Base-by-base conservation (phyloP, 208 protist species). In the Trypanosoma caninum region DNA sequence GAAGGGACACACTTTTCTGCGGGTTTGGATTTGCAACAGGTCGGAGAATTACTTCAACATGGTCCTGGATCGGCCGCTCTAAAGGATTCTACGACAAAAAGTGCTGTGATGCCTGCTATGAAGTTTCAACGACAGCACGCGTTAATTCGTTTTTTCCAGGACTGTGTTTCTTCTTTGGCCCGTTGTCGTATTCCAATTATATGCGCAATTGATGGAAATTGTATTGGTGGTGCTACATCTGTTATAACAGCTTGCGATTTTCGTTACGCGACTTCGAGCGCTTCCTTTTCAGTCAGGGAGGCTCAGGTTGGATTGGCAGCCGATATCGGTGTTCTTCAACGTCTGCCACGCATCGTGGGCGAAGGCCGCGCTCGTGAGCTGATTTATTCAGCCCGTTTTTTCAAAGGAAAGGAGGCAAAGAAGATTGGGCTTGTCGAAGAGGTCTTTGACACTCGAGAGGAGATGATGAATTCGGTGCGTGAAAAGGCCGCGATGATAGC, bases 241-340 rank as follows among this genome's bases (percentile, higher is more conserved):
- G 37, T 94, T 25, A 69, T 74, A 4, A 89, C 72, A 18, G 77
- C 82, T 28, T 84, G 76, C 69, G 84, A 91, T 59, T 22, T 88
- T 27, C 72, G 87, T 13, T 84, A 86, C 53, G 34, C 70, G 30
- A 91, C 84, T 25, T 30, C 50, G n/a, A 58, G 65, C 10, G 63
- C 82, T 18, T 69, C 61, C 14, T 91, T 91, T 65, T 75, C 64
- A 9, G 66, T 94, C 28, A 77, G 72, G 23, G 87, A 94, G 50
- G 76, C 77, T 11, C 53, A 65, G 3, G 76, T 94, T n/a, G 82
- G 78, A 22, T 63, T 94, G n/a, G 71, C 72, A 2, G 77, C 87
- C 13, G 87, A 90, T 66, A 74, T 91, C 50, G 86, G 83, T 8
- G 81, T 71, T 14, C 60, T 93, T 34, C 83, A 93, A 63, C 76